Evolutionary conservation across 139 green algal species (phyloP).

Genomic region (Picochlorum sp.): DNA sequence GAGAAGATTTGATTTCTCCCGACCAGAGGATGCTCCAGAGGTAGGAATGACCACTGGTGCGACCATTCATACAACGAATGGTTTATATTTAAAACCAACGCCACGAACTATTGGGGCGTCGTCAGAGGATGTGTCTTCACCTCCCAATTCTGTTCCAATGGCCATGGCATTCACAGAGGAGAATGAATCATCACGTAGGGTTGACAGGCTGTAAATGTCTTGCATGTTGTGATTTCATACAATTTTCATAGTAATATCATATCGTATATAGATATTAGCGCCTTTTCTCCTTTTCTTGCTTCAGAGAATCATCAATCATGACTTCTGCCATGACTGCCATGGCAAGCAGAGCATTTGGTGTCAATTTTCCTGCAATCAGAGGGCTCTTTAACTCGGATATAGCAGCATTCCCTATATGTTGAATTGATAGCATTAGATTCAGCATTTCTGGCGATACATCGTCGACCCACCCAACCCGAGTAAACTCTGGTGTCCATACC

Average conservation of each 20-base stretch:
- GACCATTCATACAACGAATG: conserved; percentile 79
- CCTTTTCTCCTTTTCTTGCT: not conserved
- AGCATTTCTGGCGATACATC: conserved; percentile 7
- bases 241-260: too few relatives aligned
- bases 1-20: conserved; percentile 70
- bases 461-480: conserved; percentile 10
- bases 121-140: not conserved
- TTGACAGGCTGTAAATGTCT: too few relatives aligned
- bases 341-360: conserved; percentile 17
- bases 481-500: not conserved
- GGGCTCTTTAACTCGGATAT: conserved; percentile 11
- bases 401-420: conserved; percentile 9
- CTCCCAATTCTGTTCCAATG: not conserved
- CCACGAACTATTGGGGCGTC: conserved; percentile 1
- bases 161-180: too few relatives aligned
- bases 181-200: too few relatives aligned
- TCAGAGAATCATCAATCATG: not conserved
- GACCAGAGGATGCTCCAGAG: conserved; percentile 42
- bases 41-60: conserved; percentile 75
- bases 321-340: conserved; percentile 15
- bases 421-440: conserved; percentile 15
- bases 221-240: too few relatives aligned
- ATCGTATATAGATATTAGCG: too few relatives aligned
- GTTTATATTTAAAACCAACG: conserved; percentile 48
- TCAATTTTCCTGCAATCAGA: conserved; percentile 1